These are phyloP conservation scores for Trifolium subterraneum DNA, from an alignment of 306 rosid species.

Conservation along the genomic window DNA sequence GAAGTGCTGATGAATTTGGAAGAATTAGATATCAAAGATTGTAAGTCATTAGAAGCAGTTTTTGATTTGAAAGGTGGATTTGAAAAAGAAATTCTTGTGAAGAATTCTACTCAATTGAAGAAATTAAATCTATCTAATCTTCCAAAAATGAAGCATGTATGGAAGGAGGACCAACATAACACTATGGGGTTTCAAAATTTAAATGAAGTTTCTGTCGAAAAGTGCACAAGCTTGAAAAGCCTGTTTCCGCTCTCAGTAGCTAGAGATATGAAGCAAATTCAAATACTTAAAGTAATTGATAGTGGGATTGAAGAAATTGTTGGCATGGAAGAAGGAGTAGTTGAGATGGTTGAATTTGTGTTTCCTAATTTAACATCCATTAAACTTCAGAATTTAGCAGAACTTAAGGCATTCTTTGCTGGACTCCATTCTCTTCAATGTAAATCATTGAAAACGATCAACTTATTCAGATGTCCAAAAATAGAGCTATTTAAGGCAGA, in stretches of 20 bases:
- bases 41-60: neutral
- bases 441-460: neutral
- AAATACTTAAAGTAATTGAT: neutral
- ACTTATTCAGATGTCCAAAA: neutral
- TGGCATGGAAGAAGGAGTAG: neutral
- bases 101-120: neutral
- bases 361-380: neutral
- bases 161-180: neutral
- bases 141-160: neutral
- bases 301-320: constrained; percentile 1
- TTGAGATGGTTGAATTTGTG: neutral
- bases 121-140: neutral
- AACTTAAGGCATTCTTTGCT: neutral
- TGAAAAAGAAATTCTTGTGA: neutral
- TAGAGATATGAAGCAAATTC: neutral
- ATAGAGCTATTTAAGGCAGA: neutral
- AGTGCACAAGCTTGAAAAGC: neutral
- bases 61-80: neutral
- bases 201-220: neutral
- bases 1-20: neutral
- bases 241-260: neutral
- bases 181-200: neutral
- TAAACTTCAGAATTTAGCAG: neutral
- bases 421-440: neutral
- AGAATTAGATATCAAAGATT: neutral